Evolutionary conservation across 306 rosid species (phyloP).

Genomic region (Rubus parviflorus): DNA sequence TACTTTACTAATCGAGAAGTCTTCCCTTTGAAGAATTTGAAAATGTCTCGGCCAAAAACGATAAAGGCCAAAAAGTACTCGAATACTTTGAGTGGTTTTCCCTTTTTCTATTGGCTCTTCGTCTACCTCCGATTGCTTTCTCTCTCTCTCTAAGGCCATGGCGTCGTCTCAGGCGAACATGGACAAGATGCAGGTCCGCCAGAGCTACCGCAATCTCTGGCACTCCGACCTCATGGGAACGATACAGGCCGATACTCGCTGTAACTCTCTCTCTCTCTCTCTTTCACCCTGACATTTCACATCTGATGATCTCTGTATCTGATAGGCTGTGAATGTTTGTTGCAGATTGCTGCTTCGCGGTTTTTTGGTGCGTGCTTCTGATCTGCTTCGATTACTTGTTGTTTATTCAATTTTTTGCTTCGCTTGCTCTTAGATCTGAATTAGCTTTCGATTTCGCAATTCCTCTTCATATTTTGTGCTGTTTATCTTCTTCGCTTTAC

Average conservation of each 20-base stretch:
- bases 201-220: conserved; percentile 81
- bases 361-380: conserved; percentile 58
- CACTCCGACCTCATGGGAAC: conserved; percentile 67
- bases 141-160: conserved; percentile 34
- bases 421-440: conserved; percentile 7
- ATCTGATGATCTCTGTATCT: conserved; percentile 6
- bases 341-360: conserved; percentile 80
- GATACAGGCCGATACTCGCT: conserved; percentile 64
- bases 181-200: conserved; percentile 83
- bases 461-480: neutral
- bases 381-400: conserved; percentile 2
- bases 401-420: conserved; percentile 17
- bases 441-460: neutral
- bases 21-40: neutral
- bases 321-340: conserved; percentile 5
- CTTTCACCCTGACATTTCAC: neutral
- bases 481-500: neutral
- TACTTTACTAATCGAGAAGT: neutral
- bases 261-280: conserved; percentile 34
- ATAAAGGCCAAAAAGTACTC: no score
- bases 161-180: conserved; percentile 59
- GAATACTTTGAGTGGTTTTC: no score
- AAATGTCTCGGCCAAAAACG: neutral
- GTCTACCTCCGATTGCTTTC: neutral
- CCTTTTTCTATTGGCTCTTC: neutral